phyloP scores from a whole-genome alignment of 371 early-diverging fungal genomes.

The Basidiobolus meristosporus region DNA sequence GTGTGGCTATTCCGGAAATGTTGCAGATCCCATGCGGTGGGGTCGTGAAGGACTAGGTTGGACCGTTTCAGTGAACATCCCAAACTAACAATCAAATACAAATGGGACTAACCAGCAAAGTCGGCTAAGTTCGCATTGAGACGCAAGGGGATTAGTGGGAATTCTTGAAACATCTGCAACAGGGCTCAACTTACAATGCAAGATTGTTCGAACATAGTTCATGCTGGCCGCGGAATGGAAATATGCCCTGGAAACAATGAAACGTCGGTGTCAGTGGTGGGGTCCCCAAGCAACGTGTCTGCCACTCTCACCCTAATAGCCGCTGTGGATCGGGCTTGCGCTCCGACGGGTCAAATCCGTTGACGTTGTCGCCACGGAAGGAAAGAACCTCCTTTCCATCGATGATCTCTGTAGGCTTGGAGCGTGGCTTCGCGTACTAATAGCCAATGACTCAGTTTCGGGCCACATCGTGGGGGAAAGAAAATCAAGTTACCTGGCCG shows the following conservation, averaged over 20 bases:
- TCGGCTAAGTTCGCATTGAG: no score
- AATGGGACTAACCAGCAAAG: no score
- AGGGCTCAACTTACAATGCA: slow-evolving; percentile 27
- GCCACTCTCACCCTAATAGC: slow-evolving; percentile 39
- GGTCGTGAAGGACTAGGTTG: slow-evolving; percentile 76
- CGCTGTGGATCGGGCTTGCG: slow-evolving; percentile 89
- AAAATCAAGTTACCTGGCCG: slow-evolving; percentile 28
- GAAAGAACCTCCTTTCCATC: slow-evolving; percentile 64
- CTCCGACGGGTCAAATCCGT: slow-evolving; percentile 73
- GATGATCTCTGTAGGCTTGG: slow-evolving; percentile 71
- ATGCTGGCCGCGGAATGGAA: slow-evolving; percentile 93
- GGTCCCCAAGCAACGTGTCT: no score
- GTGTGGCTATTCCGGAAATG: slow-evolving; percentile 69
- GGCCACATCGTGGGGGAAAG: neutral
- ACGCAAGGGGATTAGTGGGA: no score
- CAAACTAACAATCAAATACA: no score
- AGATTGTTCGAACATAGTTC: slow-evolving; percentile 79
- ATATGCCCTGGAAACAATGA: slow-evolving; percentile 44
- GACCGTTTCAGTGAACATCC: no score
- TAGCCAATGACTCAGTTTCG: slow-evolving; percentile 4
- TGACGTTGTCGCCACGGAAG: slow-evolving; percentile 88
- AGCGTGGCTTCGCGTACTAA: slow-evolving; percentile 93
- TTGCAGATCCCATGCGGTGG: slow-evolving; percentile 73
- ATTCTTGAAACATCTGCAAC: no score
- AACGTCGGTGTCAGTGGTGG: no score